Evolutionary conservation across 2,329 filamentous ascomycete species (phyloP), one percentile per base, ranked within the genome.

Genomic region (Phyllosticta citriasiana): DNA sequence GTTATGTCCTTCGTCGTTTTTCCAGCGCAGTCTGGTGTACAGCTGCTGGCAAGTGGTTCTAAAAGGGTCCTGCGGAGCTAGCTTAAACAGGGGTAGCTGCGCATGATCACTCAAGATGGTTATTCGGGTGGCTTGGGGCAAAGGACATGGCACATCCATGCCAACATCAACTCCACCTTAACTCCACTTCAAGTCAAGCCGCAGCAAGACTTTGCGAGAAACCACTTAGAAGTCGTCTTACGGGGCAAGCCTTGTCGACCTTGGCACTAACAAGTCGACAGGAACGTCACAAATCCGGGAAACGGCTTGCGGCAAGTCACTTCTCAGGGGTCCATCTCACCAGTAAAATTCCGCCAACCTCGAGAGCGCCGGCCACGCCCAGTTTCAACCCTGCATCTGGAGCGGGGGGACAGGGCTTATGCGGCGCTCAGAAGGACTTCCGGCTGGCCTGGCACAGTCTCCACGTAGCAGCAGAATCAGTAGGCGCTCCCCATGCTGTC

Each of bases 381-480:
- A 47, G 40, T 50, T 55, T 54, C 30, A 60, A 40, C 58, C 58
- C 19, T 56, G 58, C 58, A 10, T 33, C 35, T 25, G 35, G 51
- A 56, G 58, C 58, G 58, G 58, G 58, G 58, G 52, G 19, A 27
- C 53, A 47, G 30, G 33, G 50, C 24, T 55, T 27, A n/a, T 61
- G 53, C 59, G 27, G 19, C 25, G 26, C 56, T 54, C 54, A 57
- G 47, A 27, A 61, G 16, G 40, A 47, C 40, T 47, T 47, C 40
- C 14, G 40, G 40, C 16, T 47, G 40, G 40, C 40, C 14, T 47
- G 40, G 40, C 40, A 47, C 40, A 47, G 40, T 47, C 14, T 24
- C 59, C 59, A 57, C 57, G 59, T 25, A 27, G 19, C 53, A 57
- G 59, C 59, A 57, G 50, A 55, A 53, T 35, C 59, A 54, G 56